Conservation (phyloP, 2,329 filamentous ascomycete species). For the Aspergillus fischeri region DNA sequence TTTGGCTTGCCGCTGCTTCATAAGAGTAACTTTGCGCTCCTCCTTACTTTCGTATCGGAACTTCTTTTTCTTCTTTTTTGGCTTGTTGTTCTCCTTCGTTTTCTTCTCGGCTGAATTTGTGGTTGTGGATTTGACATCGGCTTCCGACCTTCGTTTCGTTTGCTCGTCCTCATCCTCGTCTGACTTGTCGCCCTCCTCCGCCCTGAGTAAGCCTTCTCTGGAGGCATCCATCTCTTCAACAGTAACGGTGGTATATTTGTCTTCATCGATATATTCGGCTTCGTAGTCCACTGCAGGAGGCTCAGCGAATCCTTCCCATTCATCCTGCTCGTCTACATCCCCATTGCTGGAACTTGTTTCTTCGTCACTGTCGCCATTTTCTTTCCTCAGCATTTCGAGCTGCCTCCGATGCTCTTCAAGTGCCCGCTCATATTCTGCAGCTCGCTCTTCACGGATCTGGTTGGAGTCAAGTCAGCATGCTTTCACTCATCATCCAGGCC, state of each 20-base stretch:
- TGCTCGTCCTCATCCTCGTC: conserved; percentile 22
- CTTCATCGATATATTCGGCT: conserved; percentile 94
- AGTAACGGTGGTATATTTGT: conserved; percentile 91
- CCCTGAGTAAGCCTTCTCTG: conserved; percentile 65
- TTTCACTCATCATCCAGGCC: neutral
- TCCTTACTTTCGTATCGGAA: conserved; percentile 90
- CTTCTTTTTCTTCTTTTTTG: conserved; percentile 81
- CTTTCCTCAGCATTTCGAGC: conserved; percentile 58
- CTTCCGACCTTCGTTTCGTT: conserved; percentile 30
- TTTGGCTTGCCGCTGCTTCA: conserved; percentile 66
- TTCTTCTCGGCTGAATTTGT: conserved; percentile 46
- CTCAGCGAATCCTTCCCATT: conserved; percentile 62
- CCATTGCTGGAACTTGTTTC: conserved; percentile 23
- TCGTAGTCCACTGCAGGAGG: conserved; percentile 66
- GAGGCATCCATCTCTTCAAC: conserved; percentile 83
- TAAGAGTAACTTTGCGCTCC: conserved; percentile 62
- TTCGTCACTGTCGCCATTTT: conserved; percentile 19
- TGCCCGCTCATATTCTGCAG: conserved; percentile 75
- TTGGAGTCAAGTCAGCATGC: neutral
- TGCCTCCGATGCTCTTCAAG: conserved; percentile 71
- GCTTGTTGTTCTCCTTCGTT: conserved; percentile 44
- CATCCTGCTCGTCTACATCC: conserved; percentile 45
- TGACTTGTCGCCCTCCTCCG: conserved; percentile 31
- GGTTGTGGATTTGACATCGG: conserved; percentile 20
- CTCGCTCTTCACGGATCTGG: conserved; percentile 79